Conservation (phyloP, 768 basidiomycete species). For the Mycena polygramma region DNA sequence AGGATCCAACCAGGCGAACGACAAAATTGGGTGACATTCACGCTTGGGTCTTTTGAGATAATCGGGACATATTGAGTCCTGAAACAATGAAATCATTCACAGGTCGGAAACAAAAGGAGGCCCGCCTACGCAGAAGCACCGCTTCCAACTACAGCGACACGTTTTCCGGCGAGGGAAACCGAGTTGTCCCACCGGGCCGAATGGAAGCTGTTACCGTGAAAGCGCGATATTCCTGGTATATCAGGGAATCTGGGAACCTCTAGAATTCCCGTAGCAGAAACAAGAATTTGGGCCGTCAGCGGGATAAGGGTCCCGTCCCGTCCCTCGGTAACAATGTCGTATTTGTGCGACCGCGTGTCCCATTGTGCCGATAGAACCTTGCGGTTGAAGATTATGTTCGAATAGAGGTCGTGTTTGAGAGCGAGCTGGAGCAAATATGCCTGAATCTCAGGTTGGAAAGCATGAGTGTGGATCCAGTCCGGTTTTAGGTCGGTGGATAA, state of each 20-base stretch:
- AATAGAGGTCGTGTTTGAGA: slow-evolving; percentile 56
- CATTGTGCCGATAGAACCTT: slow-evolving; percentile 61
- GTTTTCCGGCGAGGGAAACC: slow-evolving; percentile 57
- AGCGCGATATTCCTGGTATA: slow-evolving; percentile 52
- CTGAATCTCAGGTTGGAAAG: slow-evolving; percentile 57
- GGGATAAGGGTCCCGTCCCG: slow-evolving; percentile 43
- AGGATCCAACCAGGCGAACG: slow-evolving; percentile 64
- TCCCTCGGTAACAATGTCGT: slow-evolving; percentile 53
- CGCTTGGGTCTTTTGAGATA: slow-evolving; percentile 55
- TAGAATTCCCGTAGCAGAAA: slow-evolving; percentile 65
- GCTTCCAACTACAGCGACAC: slow-evolving; percentile 70
- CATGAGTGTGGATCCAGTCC: slow-evolving; percentile 58
- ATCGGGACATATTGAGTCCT: slow-evolving; percentile 66
- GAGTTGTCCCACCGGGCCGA: slow-evolving; percentile 63
- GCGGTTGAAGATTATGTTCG: slow-evolving; percentile 57
- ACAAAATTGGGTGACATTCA: slow-evolving; percentile 62
- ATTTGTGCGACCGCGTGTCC: slow-evolving; percentile 52
- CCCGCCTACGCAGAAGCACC: slow-evolving; percentile 67
- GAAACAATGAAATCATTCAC: background rate
- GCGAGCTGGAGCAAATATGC: slow-evolving; percentile 57
- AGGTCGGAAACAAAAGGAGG: slow-evolving; percentile 35
- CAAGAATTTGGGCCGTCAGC: slow-evolving; percentile 55
- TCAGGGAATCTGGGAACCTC: slow-evolving; percentile 57
- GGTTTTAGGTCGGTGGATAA: slow-evolving; percentile 60
- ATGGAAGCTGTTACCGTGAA: slow-evolving; percentile 65